Conservation (phyloP, 306 rosid genomes). For the Citrullus mucosospermus region DNA sequence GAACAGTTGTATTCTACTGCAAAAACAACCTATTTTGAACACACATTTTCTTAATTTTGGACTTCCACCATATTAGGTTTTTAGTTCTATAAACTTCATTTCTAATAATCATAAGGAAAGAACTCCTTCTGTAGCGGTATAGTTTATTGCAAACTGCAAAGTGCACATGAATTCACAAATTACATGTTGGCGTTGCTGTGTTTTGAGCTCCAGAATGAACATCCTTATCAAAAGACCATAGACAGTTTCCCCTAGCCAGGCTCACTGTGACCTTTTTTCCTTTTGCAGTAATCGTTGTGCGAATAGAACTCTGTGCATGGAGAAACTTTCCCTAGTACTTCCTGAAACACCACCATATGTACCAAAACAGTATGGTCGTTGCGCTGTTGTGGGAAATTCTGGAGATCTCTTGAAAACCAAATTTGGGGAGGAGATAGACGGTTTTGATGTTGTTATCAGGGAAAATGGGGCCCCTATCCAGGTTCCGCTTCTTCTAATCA, state of each 20-base stretch:
- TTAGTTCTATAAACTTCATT: neutral
- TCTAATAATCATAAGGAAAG: neutral
- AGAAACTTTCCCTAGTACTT: slow-evolving; percentile 86
- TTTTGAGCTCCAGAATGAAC: neutral
- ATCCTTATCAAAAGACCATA: neutral
- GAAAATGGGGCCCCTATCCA: slow-evolving; percentile 94
- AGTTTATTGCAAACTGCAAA: neutral
- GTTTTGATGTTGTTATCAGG: slow-evolving; percentile 72
- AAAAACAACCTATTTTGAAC: neutral
- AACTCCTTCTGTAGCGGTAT: neutral
- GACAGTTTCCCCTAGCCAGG: neutral
- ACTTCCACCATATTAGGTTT: neutral
- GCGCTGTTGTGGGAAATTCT: slow-evolving; percentile 95
- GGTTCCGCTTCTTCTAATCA: slow-evolving; percentile 28
- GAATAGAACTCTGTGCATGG: slow-evolving; percentile 68
- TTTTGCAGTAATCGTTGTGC: slow-evolving; percentile 61
- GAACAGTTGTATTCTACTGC: neutral
- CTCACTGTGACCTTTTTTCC: neutral
- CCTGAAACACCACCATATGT: slow-evolving; percentile 80
- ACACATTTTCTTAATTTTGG: neutral
- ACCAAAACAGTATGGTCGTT: slow-evolving; percentile 77
- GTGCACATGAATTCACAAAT: neutral
- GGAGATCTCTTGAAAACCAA: slow-evolving; percentile 91
- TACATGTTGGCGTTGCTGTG: neutral
- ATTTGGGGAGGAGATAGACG: slow-evolving; percentile 86